Evolutionary conservation across 352 stramenopile genomes (phyloP).

Genomic region (Phytopythium aichiense): DNA sequence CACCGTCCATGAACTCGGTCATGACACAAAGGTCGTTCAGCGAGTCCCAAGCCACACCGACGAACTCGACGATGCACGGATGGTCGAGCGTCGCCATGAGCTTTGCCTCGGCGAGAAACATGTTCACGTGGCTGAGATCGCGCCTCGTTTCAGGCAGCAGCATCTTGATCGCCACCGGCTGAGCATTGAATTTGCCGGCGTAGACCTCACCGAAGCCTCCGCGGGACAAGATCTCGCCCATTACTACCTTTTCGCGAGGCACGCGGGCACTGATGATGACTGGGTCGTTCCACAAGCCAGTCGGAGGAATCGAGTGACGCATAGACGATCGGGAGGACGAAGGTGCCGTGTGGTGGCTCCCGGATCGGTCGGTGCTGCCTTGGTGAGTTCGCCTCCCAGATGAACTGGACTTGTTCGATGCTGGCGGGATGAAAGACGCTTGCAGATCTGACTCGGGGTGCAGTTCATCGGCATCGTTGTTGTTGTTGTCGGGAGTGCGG

Average conservation of each 20-base stretch:
- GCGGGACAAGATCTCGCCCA: conserved; percentile 19
- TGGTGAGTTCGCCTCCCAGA: too few species aligned
- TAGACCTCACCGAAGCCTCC: conserved; percentile 54
- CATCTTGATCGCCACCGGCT: conserved; percentile 46
- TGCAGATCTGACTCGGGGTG: too few species aligned
- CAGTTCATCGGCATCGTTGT: too few species aligned
- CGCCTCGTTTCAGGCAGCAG: conserved; percentile 29
- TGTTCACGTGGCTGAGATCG: conserved; percentile 30
- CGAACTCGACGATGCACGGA: conserved; percentile 31
- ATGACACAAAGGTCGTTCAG: conserved; percentile 38
- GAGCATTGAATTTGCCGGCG: conserved; percentile 26
- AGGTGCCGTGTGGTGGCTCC: too few species aligned
- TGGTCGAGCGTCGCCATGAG: conserved; percentile 39
- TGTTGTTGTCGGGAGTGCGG: neutral
- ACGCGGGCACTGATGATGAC: conserved; percentile 31
- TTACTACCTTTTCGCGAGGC: conserved; percentile 26
- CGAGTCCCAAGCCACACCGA: conserved; percentile 50
- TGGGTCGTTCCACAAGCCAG: too few species aligned
- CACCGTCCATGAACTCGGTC: conserved; percentile 42
- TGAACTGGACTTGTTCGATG: too few species aligned
- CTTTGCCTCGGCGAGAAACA: conserved; percentile 46
- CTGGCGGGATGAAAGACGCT: too few species aligned
- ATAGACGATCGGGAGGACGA: too few species aligned
- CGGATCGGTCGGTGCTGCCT: too few species aligned
- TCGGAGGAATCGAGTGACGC: too few species aligned